Base-by-base conservation (phyloP, 805 yeast species). In the Yamadazyma scolyti region DNA sequence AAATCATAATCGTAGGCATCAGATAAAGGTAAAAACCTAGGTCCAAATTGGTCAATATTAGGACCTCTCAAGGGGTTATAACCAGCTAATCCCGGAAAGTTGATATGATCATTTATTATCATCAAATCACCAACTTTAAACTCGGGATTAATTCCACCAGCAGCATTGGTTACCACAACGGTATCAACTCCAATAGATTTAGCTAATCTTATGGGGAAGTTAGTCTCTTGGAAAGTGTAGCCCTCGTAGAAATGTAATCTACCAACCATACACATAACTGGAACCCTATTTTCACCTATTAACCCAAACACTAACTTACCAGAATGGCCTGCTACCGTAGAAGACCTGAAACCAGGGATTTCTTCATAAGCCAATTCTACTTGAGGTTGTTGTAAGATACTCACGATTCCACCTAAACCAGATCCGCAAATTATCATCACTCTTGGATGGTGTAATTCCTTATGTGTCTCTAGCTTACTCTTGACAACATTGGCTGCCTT, bases 201-300 rank as follows among this genome's bases (percentile, higher is more conserved):
- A 32, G 94, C 77, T 15, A 83, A 79, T 36, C 98, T 72, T 11
- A 90, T 68, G 0, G 97, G 96, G 54, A 87, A 83, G 0, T 87
- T 86, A 1, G 95, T 81, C 32, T 82, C 84, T 37, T 73, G 75
- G 43, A 88, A 75, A n/a, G 75, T 68, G 57, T 87, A 82, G 1
- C 98, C 98, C 57, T 90, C 98, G 52, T 90, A 90, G 43, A 80
- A 82, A 40, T 89, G 97, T 34, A 90, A 65, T 43, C 98, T 69
- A 5, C 98, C 98, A 39, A 85, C 88, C 95, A 90, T 88, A 46
- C 95, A 79, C 52, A 89, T 75, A 0, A 89, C 94, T 0, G 95
- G 90, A 1, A 82, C 83, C 22, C 67, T 67, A 24, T 78, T 77
- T 35, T 42, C 42, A 4, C 90, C 89, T 37, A 90, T 78, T 10